Evolutionary conservation across 768 basidiomycete species (phyloP).

Genomic region (Holtermannia corniformis): DNA sequence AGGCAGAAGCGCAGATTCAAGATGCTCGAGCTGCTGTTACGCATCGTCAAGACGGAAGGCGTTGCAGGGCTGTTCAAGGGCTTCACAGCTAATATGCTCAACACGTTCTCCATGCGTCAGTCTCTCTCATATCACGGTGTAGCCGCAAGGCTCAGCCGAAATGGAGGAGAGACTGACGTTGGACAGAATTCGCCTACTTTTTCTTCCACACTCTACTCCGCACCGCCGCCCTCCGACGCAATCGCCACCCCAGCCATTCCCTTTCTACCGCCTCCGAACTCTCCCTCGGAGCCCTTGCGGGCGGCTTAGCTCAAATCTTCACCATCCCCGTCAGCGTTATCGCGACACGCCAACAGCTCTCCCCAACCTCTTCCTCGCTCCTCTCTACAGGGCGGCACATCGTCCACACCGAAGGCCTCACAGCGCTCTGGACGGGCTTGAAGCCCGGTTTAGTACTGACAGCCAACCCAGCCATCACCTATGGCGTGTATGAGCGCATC

Average conservation of each 20-base stretch:
- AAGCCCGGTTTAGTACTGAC: constrained; percentile 91
- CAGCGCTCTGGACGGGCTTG: constrained; percentile 83
- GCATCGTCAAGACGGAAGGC: constrained; percentile 72
- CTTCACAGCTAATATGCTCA: constrained; percentile 93
- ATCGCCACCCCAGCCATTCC: constrained; percentile 1
- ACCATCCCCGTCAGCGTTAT: constrained; percentile 97
- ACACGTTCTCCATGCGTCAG: constrained; percentile 95
- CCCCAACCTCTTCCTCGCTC: constrained; percentile 53
- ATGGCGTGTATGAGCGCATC: constrained; percentile 85
- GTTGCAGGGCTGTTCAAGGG: constrained; percentile 76
- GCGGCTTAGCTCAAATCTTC: constrained; percentile 91
- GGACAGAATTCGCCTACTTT: constrained; percentile 93
- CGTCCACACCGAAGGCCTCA: constrained; percentile 47
- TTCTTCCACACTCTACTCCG: constrained; percentile 95
- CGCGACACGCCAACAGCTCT: constrained; percentile 92
- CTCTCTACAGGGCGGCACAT: constrained; percentile 73
- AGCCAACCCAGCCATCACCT: constrained; percentile 95
- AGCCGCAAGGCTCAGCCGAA: not conserved
- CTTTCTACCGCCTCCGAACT: constrained; percentile 52
- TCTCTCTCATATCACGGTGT: constrained; percentile 14
- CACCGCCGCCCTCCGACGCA: constrained; percentile 39
- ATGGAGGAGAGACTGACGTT: not conserved
- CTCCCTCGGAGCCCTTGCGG: constrained; percentile 78
- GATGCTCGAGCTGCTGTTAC: constrained; percentile 58
- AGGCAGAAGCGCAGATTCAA: constrained; percentile 38